phyloP scores from a whole-genome alignment of 352 stramenopile species.

The Globisporangium ultimum region DNA sequence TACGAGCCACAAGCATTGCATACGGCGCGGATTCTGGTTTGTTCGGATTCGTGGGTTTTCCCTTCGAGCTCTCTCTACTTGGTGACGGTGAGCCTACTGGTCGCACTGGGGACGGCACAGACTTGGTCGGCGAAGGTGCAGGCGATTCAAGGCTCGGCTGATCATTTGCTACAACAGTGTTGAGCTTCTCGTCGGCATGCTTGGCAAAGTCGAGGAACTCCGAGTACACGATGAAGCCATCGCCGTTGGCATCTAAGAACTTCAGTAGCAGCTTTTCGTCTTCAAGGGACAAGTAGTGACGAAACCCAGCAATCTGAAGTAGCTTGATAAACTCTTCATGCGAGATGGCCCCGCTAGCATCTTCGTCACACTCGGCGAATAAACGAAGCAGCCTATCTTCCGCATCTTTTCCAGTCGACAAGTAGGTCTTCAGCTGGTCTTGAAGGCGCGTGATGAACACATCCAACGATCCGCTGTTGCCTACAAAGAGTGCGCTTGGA shows the following conservation, averaged over 20 bases:
- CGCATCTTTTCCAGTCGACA: constrained; percentile 56
- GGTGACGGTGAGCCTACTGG: not conserved
- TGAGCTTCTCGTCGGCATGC: constrained; percentile 37
- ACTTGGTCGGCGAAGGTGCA: constrained; percentile 14
- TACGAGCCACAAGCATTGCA: constrained; percentile 25
- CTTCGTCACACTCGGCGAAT: constrained; percentile 54
- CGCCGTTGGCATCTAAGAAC: constrained; percentile 65
- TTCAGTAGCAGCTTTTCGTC: constrained; percentile 62
- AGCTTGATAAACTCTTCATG: constrained; percentile 65
- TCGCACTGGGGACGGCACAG: constrained; percentile 5
- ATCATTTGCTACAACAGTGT: constrained; percentile 6
- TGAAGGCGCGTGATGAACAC: constrained; percentile 55
- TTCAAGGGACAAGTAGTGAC: constrained; percentile 56
- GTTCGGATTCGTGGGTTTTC: not conserved
- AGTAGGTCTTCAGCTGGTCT: constrained; percentile 48
- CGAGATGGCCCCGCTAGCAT: constrained; percentile 54
- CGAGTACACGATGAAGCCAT: constrained; percentile 53
- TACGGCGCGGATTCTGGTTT: constrained; percentile 8
- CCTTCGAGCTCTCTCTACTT: constrained; percentile 10
- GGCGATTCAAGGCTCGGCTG: constrained; percentile 4
- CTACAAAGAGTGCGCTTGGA: constrained; percentile 41
- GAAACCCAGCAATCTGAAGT: constrained; percentile 54
- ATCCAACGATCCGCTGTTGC: constrained; percentile 37
- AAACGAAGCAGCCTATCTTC: constrained; percentile 36
- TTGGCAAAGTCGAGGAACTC: constrained; percentile 71